A percentile compares a stretch with the other conserved stretches of the same genome.
Evolutionary conservation across 495 filamentous ascomycete genomes (phyloP).

Genomic region (Hypoxylon perforatum): DNA sequence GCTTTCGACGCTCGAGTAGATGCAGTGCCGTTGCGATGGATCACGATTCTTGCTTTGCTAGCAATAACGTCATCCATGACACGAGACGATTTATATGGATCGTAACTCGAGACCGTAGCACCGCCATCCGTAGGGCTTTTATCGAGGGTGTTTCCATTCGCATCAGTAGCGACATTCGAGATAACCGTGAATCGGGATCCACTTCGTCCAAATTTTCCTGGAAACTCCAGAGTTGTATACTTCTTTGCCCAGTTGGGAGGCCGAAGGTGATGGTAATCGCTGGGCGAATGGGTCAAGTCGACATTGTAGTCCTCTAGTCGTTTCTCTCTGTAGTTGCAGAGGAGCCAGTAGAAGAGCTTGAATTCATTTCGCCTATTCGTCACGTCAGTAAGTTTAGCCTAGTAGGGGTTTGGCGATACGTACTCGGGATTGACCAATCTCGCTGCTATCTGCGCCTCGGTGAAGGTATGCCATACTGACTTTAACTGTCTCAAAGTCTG

Average conservation of each 20-base stretch:
- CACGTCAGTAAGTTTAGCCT: slow-evolving; percentile 42
- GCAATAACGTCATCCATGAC: slow-evolving; percentile 53
- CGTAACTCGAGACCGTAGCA: slow-evolving; percentile 72
- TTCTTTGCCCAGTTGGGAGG: slow-evolving; percentile 59
- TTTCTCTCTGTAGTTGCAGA: slow-evolving; percentile 81
- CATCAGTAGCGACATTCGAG: slow-evolving; percentile 61
- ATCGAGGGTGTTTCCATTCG: slow-evolving; percentile 32
- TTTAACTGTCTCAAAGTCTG: slow-evolving; percentile 86
- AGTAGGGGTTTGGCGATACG: slow-evolving; percentile 21
- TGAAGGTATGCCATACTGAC: slow-evolving; percentile 86
- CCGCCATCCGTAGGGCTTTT: slow-evolving; percentile 36
- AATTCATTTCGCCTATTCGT: slow-evolving; percentile 78
- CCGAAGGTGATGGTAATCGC: slow-evolving; percentile 86
- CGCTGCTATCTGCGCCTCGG: slow-evolving; percentile 74
- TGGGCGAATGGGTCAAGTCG: slow-evolving; percentile 79
- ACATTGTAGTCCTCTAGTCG: slow-evolving; percentile 85
- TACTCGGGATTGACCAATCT: slow-evolving; percentile 76
- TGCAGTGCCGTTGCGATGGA: slow-evolving; percentile 64
- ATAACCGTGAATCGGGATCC: slow-evolving; percentile 79
- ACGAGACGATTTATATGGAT: slow-evolving; percentile 81
- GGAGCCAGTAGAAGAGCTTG: slow-evolving; percentile 88
- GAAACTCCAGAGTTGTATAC: slow-evolving; percentile 63
- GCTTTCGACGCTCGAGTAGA: slow-evolving; percentile 38
- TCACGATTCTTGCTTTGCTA: slow-evolving; percentile 69
- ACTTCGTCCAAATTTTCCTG: slow-evolving; percentile 60